phyloP scores from a whole-genome alignment of 2,329 filamentous ascomycete species.

The Aureobasidium sp. region DNA sequence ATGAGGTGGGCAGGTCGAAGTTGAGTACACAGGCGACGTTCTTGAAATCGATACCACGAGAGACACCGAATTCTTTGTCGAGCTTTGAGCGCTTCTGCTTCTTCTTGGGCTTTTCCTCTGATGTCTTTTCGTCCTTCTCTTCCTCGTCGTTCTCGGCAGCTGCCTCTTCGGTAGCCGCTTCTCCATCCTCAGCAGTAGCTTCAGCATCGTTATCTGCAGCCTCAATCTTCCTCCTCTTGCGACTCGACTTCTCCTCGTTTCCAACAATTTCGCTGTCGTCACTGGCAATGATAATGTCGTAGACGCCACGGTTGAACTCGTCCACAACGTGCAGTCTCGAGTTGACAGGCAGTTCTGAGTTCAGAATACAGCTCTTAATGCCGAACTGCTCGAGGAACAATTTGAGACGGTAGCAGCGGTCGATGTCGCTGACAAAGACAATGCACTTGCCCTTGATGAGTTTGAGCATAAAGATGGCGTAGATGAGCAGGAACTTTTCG shows the following conservation, averaged over 20 bases:
- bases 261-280: conserved; percentile 84
- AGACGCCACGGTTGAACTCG: conserved; percentile 93
- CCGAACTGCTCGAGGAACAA: conserved; percentile 96
- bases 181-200: conserved; percentile 16
- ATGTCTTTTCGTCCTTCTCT: conserved; percentile 30
- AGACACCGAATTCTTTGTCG: conserved; percentile 90
- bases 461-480: conserved; percentile 91
- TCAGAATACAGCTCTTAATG: conserved; percentile 85
- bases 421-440: conserved; percentile 76
- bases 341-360: conserved; percentile 90
- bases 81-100: conserved; percentile 56
- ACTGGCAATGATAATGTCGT: conserved; percentile 95
- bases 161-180: conserved; percentile 14
- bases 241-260: conserved; percentile 39
- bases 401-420: conserved; percentile 84
- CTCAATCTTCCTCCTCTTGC: conserved; percentile 20
- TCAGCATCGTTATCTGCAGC: conserved; percentile 12
- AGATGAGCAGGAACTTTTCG: conserved; percentile 88
- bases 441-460: conserved; percentile 89
- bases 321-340: conserved; percentile 90
- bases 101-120: conserved; percentile 29
- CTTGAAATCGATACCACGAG: conserved; percentile 91
- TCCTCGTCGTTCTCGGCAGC: conserved; percentile 21
- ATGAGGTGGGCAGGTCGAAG: conserved; percentile 83
- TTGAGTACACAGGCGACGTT: conserved; percentile 93